Base-by-base conservation (phyloP, 768 basidiomycete species). In the Rhodotorula graminis region DNA sequence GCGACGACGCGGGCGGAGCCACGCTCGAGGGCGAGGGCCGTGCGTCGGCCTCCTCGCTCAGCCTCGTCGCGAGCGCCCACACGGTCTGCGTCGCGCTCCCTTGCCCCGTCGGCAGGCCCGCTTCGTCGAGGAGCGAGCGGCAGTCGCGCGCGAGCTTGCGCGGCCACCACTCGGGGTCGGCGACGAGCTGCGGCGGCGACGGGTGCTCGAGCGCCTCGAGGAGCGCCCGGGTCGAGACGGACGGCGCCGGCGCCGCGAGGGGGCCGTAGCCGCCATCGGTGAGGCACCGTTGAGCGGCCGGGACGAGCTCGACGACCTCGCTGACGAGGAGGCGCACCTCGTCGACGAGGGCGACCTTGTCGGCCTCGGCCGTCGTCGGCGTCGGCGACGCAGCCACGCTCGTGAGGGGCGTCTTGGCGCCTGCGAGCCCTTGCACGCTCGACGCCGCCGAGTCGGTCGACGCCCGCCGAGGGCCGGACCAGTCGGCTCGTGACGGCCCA, bases 271-370 rank as follows among this genome's bases (percentile, higher is more conserved):
- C 33, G 2, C 74, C 74, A 14, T 29, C 19, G 33, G 65, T 29
- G 58, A 76, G 71, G 62, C 71, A 76, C 5, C 53, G 40, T 57
- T 72, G 74, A 3, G 71, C 71, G 55, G 72, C 69, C 0, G 74
- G 74, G 10, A 68, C 68, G 62, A 72, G 62, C 50, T 76, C 74
- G 68, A 61, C 50, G 18, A 76, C 65, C 52, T 76, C 74, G 10
- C 63, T 44, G 31, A 72, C 58, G 59, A 76, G 70, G 7, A 70
- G 62, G 21, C 67, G 67, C 21, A 72, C 65, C 27, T 76, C 74
- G 47, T 72, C 65, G 62, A 68, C 46, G 42, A 69, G 61, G 21
- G 56, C 50, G 29, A 27, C 14, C 29, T 29, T 25, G 27, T n/a
- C 53, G 44, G 46, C 71, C 63, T n/a, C 64, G 66, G 18, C 55